Base-by-base conservation (phyloP, 495 filamentous ascomycete genomes). In the Polyplosphaeria fusca region DNA sequence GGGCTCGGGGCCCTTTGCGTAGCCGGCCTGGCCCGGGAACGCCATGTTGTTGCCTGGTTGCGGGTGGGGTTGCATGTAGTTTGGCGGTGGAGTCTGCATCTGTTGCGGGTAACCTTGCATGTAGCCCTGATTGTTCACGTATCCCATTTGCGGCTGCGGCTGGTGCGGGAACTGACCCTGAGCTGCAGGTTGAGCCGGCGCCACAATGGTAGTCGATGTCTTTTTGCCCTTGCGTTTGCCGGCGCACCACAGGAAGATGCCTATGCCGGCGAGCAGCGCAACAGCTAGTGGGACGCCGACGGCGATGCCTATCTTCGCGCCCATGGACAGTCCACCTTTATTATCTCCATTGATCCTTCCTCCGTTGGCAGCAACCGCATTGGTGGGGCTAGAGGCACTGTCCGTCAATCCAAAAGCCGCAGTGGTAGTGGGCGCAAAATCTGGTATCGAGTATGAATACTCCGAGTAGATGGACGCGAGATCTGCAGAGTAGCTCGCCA, bases 271-370 rank as follows among this genome's bases (percentile, higher is more conserved):
- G 12, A 63, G 39, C 12, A 53, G 16, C n/a, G 42, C 14, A 0
- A 63, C 30, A n/a, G 22, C 47, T 3, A 63, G 28, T 9, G 53
- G 41, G 11, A 63, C 60, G 1, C 12, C 60, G 43, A 58, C 53
- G 9, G 48, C 60, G 28, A 63, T 57, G 1, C 52, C 60, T 39
- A 58, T 58, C 39, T 63, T 63, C 19, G 53, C 60, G 2, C 39
- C 60, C 20, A 16, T 46, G 20, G 47, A 52, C 32, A 63, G 3
- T 1, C 60, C 60, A 23, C 60, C 52, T 14, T 50, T 37, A 7
- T 44, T 30, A 44, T 18, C 37, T 11, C 26, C 47, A 13, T 4
- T 23, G 2, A 26, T 39, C 3, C 19, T 7, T 38, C 45, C 14
- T 18, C 24, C 19, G 14, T 11, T 47, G 19, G 12, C 22, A 14